Conservation (phyloP, 495 filamentous ascomycete species). For the Penicillium antarcticum region DNA sequence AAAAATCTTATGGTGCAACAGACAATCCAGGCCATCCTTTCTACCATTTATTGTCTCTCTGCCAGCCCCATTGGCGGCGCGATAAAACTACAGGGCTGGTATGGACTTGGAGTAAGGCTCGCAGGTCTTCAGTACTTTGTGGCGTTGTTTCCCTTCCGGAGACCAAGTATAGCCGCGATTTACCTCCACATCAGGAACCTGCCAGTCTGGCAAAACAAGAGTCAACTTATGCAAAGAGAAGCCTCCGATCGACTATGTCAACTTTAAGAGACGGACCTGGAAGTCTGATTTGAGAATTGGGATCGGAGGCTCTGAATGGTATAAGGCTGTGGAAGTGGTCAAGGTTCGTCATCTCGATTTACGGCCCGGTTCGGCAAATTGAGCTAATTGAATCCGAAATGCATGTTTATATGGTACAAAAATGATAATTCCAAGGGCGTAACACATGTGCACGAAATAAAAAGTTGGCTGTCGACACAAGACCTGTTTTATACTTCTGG, state of each 20-base stretch:
- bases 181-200: slow-evolving; percentile 20
- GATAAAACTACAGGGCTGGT: slow-evolving; percentile 35
- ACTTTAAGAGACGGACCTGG: slow-evolving; percentile 19
- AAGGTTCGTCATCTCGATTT: slow-evolving; percentile 6
- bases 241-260: slow-evolving; percentile 23
- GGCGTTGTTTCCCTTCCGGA: slow-evolving; percentile 67
- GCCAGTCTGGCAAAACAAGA: not conserved
- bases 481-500: too few species aligned
- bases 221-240: slow-evolving; percentile 14
- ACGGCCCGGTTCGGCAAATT: too few species aligned
- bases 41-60: slow-evolving; percentile 26
- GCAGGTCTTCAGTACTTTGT: slow-evolving; percentile 44
- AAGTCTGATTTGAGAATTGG: slow-evolving; percentile 27
- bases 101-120: slow-evolving; percentile 29
- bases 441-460: too few species aligned
- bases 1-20: slow-evolving; percentile 32
- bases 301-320: slow-evolving; percentile 27
- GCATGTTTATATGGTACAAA: too few species aligned
- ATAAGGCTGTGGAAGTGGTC: slow-evolving; percentile 18
- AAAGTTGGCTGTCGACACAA: too few species aligned
- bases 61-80: slow-evolving; percentile 34
- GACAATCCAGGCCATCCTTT: slow-evolving; percentile 26
- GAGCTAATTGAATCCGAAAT: too few species aligned
- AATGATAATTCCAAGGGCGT: too few species aligned
- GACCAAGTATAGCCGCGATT: slow-evolving; percentile 50